Evolutionary conservation across 2,329 filamentous ascomycete genomes (phyloP).

Genomic region (Mycosphaerella sp.): DNA sequence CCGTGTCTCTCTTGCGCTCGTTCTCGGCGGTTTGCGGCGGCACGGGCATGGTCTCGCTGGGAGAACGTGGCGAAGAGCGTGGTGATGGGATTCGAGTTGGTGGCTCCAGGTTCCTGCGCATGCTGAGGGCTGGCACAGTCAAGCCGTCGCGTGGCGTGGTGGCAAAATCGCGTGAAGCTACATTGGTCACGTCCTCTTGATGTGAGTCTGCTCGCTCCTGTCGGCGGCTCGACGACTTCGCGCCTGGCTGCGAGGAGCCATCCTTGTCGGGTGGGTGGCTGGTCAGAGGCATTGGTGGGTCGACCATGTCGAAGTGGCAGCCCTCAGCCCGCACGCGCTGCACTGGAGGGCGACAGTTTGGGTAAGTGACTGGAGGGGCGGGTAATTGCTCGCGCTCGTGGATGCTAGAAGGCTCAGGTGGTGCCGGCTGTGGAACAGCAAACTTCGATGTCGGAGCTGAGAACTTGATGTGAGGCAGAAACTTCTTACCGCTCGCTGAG

Average conservation of each 20-base stretch:
- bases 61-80: constrained; percentile 3
- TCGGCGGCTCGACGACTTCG: constrained; percentile 7
- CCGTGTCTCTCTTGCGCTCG: neutral
- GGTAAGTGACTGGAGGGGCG: neutral
- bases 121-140: constrained; percentile 1
- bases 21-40: constrained; percentile 6
- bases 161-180: constrained; percentile 6
- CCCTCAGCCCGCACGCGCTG: neutral
- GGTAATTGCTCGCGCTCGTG: neutral
- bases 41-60: neutral
- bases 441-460: neutral
- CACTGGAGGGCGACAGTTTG: neutral
- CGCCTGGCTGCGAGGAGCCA: neutral
- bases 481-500: neutral
- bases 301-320: constrained; percentile 7
- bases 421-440: neutral
- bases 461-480: neutral
- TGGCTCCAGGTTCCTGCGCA: constrained; percentile 2
- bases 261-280: constrained; percentile 1
- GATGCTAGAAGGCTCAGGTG: constrained; percentile 1
- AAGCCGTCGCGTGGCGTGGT: constrained; percentile 1
- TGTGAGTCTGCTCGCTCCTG: constrained; percentile 11
- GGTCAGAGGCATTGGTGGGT: neutral
- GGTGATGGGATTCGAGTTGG: constrained; percentile 6
- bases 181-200: constrained; percentile 3